Evolutionary conservation across 257 asterid species (phyloP), one percentile per base, ranked within the genome.

Genomic region (Salvia miltiorrhiza): DNA sequence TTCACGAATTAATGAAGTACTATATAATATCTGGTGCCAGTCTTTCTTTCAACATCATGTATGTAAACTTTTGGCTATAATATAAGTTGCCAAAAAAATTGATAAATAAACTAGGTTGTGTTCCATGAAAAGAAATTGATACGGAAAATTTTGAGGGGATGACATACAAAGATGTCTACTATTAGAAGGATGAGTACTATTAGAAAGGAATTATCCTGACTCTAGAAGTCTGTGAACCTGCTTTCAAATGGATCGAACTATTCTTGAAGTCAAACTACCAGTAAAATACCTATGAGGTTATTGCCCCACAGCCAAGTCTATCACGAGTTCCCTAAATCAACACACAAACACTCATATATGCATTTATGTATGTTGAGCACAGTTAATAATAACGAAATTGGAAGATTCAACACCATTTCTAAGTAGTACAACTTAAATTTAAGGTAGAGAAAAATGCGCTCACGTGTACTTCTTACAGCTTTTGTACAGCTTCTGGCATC

Each of bases 381-480:
- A 13, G 23, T 26, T 3, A 55, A 13, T 5, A 55, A 28, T 32
- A 56, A 55, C 20, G 0, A 9, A 23, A 53, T 39, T 1, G 37
- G 37, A 26, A 40, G 32, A 41, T 30, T 28, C 19, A 67, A 37
- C 24, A 9, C 11, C 45, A 37, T 17, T 54, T 21, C 21, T 8
- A 12, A 23, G 23, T 20, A 14, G 60, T n/a, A 43, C 17, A 67
- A 39, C 16, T 43, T 5, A 41, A 40, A 47, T 80, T 45, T 0
- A 13, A 24, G 63, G 39, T 16, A 30, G 9, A 65, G 44, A 59
- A 61, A 63, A 56, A 35, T 39, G 73, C 21, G 86, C 98, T 79
- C 85, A 93, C 98, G 82, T 88, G 79, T 82, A 93, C 78, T 93
- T 93, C 82, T 76, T 88, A 76, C 95, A 84, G 60, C 97, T 93